Percentiles rank a stretch among this genome's conserved stretches.
phyloP scores from a whole-genome alignment of 371 early-diverging fungal species.

The Mortierella sp. region DNA sequence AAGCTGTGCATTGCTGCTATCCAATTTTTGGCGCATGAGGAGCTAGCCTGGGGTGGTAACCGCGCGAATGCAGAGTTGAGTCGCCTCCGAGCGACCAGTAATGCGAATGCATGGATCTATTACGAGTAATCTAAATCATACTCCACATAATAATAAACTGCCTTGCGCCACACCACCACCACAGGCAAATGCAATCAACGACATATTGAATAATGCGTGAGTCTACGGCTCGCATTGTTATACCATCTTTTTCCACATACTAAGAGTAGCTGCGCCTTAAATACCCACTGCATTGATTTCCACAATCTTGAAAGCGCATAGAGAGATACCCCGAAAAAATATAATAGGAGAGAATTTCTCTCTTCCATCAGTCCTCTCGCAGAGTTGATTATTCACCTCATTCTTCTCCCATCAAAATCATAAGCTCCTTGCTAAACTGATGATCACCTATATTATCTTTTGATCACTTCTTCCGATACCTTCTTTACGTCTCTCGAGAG shows the following conservation, averaged over 20 bases:
- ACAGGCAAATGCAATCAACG: too few relatives aligned
- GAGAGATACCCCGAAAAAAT: neutral
- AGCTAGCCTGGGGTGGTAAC: constrained; percentile 49
- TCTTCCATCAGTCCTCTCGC: neutral
- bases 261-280: neutral
- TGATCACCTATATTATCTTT: neutral
- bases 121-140: constrained; percentile 24
- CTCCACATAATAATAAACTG: neutral
- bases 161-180: neutral
- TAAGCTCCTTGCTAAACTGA: too few relatives aligned
- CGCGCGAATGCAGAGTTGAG: constrained; percentile 49
- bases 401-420: neutral
- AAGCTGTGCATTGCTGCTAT: constrained; percentile 43
- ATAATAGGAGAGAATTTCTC: neutral
- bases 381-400: neutral
- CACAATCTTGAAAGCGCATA: neutral
- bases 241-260: neutral
- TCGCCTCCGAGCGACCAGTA: constrained; percentile 32
- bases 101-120: constrained; percentile 40
- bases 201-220: too few relatives aligned
- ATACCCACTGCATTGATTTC: neutral
- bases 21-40: constrained; percentile 49
- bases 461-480: neutral
- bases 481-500: neutral
- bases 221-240: too few relatives aligned